Conservation (phyloP, 1,284 basidiomycete species). For the Boletus smithii region DNA sequence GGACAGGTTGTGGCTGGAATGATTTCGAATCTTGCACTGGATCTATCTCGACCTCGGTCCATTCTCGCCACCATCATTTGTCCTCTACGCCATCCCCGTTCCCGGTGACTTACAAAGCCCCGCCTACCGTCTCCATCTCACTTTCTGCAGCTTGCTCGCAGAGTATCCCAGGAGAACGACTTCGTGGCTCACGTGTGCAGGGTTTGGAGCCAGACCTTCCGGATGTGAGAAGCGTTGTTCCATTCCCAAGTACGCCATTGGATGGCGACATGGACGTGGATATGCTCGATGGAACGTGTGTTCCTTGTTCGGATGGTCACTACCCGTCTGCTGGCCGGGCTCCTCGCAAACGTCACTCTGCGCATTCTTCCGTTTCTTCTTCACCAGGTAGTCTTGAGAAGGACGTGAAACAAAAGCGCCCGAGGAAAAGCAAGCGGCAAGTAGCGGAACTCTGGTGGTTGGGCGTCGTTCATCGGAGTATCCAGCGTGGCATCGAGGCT, state of each 20-base stretch:
- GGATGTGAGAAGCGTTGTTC: conserved; percentile 32
- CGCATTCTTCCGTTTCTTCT: conserved; percentile 24
- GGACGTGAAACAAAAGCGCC: conserved; percentile 28
- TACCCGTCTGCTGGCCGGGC: neutral
- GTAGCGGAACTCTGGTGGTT: conserved; percentile 40
- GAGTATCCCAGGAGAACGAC: conserved; percentile 1
- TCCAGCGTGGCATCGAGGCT: conserved; percentile 28
- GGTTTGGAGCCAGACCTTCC: conserved; percentile 25
- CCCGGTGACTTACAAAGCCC: conserved; percentile 25
- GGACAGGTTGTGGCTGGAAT: conserved; percentile 14
- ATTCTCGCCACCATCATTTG: conserved; percentile 11
- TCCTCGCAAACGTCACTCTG: conserved; percentile 33
- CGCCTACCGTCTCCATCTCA: conserved; percentile 32
- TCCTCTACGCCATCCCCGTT: conserved; percentile 19
- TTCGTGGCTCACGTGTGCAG: conserved; percentile 5
- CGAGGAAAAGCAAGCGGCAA: conserved; percentile 36
- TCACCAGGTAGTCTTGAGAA: conserved; percentile 12
- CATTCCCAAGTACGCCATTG: conserved; percentile 25
- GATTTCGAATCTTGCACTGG: conserved; percentile 1
- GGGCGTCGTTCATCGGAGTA: conserved; percentile 41
- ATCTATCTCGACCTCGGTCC: neutral
- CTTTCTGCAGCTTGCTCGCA: conserved; percentile 32
- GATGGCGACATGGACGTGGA: conserved; percentile 26
- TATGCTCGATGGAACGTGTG: conserved; percentile 30
- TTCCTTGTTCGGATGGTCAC: conserved; percentile 3